Conservation (phyloP, 2,329 filamentous ascomycete species). For the Lasiodiplodia theobromae region DNA sequence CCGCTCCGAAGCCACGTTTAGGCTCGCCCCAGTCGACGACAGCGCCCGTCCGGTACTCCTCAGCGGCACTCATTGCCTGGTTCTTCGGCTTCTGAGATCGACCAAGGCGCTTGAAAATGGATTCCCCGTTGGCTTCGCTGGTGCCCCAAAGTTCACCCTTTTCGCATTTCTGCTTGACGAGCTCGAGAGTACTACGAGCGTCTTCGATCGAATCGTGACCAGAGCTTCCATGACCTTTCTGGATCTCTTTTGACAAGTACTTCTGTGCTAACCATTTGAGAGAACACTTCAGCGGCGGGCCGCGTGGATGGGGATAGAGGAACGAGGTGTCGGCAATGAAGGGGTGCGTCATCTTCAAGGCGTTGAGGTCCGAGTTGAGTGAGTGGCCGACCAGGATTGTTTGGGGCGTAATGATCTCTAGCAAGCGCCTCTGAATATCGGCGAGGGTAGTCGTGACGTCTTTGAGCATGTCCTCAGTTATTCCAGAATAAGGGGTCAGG, state of each 20-base stretch:
- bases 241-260: conserved; percentile 85
- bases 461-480: conserved; percentile 84
- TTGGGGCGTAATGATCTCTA: conserved; percentile 73
- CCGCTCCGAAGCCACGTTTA: conserved; percentile 64
- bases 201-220: conserved; percentile 96
- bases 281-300: conserved; percentile 86
- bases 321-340: conserved; percentile 93
- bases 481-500: conserved; percentile 86
- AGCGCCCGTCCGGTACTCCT: conserved; percentile 69
- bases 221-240: conserved; percentile 72
- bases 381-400: conserved; percentile 83
- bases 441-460: conserved; percentile 81
- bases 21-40: conserved; percentile 92
- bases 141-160: conserved; percentile 88
- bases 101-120: conserved; percentile 82
- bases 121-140: conserved; percentile 79
- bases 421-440: conserved; percentile 82
- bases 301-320: conserved; percentile 87
- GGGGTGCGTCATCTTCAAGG: conserved; percentile 85
- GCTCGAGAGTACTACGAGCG: conserved; percentile 86
- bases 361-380: conserved; percentile 82
- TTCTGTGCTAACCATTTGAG: conserved; percentile 89
- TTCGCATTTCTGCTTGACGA: conserved; percentile 95
- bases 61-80: conserved; percentile 38
- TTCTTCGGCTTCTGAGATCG: conserved; percentile 59